Evolutionary conservation across 2,329 filamentous ascomycete genomes (phyloP).

Genomic region (Nothophoma quercina): DNA sequence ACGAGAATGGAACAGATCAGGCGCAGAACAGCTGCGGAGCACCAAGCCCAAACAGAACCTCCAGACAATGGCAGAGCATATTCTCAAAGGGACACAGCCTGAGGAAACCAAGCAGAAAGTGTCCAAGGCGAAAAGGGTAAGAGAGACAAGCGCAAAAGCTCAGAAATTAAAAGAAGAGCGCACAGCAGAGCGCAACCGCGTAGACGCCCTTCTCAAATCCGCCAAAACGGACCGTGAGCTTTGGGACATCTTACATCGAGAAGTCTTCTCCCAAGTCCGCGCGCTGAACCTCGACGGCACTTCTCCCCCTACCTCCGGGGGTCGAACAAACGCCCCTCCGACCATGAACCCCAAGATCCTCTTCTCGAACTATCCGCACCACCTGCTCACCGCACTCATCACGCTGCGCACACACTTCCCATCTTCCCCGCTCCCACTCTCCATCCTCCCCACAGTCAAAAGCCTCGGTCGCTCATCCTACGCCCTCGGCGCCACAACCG

Average conservation of each 20-base stretch:
- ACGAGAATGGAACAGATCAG: constrained; percentile 9
- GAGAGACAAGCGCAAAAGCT: constrained; percentile 15
- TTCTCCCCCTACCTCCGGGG: too few relatives aligned
- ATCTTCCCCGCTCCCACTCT: constrained; percentile 66
- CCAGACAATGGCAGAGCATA: constrained; percentile 23
- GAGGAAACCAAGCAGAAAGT: constrained; percentile 1
- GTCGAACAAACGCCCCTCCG: too few relatives aligned
- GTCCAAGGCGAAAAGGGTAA: neutral
- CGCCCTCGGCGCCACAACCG: constrained; percentile 73
- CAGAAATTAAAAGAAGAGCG: constrained; percentile 23
- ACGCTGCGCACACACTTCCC: constrained; percentile 67
- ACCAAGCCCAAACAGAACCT: constrained; percentile 20
- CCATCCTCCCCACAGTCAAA: constrained; percentile 72
- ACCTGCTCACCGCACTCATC: constrained; percentile 65
- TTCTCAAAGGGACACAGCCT: constrained; percentile 17
- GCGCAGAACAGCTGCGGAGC: constrained; percentile 11
- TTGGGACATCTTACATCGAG: constrained; percentile 70
- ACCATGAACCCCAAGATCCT: constrained; percentile 61
- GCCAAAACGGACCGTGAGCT: constrained; percentile 69
- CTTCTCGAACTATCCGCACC: constrained; percentile 70
- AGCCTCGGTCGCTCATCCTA: constrained; percentile 73
- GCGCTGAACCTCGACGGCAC: constrained; percentile 61
- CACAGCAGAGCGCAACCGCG: constrained; percentile 56
- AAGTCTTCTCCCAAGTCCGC: constrained; percentile 69
- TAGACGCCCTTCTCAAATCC: constrained; percentile 62